phyloP scores from a whole-genome alignment of 129 eudicot species.

The Gnaphalium uliginosum region DNA sequence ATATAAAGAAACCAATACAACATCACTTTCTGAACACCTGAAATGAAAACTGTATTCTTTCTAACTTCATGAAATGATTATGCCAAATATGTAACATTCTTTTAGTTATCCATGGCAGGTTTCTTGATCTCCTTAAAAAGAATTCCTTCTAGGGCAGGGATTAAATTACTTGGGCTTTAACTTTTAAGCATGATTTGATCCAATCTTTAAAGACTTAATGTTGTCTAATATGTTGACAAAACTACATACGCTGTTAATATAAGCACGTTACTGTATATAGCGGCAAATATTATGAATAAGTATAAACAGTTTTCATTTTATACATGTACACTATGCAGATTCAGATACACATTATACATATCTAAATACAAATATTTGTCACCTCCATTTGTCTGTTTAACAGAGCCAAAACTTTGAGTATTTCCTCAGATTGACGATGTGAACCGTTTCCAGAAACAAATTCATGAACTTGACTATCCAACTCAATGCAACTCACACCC shows the following conservation, averaged over 20 bases:
- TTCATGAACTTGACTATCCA: constrained; percentile 42
- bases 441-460: constrained; percentile 36
- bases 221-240: background rate
- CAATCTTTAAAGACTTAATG: background rate
- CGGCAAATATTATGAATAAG: background rate
- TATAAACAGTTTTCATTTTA: background rate
- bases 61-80: no score
- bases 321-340: background rate
- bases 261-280: constrained; percentile 4
- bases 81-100: no score
- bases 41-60: no score
- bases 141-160: no score
- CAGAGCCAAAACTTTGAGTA: constrained; percentile 29
- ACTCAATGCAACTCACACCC: constrained; percentile 44
- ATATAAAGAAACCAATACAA: no score
- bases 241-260: constrained; percentile 12
- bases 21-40: no score
- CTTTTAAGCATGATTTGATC: no score
- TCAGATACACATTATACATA: constrained; percentile 5
- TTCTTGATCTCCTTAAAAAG: no score
- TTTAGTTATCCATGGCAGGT: no score
- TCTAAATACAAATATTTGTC: constrained; percentile 1
- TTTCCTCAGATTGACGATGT: constrained; percentile 39
- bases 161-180: no score
- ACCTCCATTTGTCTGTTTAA: constrained; percentile 34